phyloP scores from a whole-genome alignment of 768 basidiomycete species.

The Collybiopsis confluens region DNA sequence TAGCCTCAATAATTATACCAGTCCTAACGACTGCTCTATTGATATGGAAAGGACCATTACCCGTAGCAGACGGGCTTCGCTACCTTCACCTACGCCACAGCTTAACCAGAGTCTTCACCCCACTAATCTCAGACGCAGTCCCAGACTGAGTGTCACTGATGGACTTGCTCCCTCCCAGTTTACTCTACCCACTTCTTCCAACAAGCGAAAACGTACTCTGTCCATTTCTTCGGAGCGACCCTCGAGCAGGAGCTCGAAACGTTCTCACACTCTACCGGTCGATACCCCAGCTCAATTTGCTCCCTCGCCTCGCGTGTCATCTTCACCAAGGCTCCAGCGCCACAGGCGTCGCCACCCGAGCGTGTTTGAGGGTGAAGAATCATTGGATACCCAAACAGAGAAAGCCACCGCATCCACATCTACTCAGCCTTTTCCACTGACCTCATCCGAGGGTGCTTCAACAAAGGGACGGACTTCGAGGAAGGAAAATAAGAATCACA shows the following conservation, averaged over 20 bases:
- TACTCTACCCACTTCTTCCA: not conserved
- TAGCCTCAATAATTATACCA: not conserved
- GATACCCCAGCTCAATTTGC: not conserved
- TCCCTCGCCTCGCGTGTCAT: not conserved
- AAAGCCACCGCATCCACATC: not conserved
- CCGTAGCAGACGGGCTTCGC: not conserved
- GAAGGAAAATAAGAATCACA: not conserved
- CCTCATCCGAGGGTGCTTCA: too few relatives aligned
- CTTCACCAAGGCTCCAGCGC: not conserved
- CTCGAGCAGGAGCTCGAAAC: not conserved
- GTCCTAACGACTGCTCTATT: not conserved
- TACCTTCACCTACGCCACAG: not conserved
- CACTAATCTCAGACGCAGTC: not conserved
- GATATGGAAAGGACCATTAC: not conserved
- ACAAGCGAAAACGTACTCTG: slow-evolving; percentile 3
- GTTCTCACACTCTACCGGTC: not conserved
- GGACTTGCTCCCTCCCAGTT: not conserved
- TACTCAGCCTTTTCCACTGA: too few relatives aligned
- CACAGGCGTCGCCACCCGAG: slow-evolving; percentile 2
- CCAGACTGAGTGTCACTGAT: not conserved
- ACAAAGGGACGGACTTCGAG: not conserved
- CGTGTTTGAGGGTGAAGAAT: not conserved
- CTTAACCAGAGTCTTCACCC: not conserved
- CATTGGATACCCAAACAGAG: too few relatives aligned
- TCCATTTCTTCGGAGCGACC: slow-evolving; percentile 1